Base-by-base conservation (phyloP, 1,139 yeast species). In the Saccharomyces uvarum region DNA sequence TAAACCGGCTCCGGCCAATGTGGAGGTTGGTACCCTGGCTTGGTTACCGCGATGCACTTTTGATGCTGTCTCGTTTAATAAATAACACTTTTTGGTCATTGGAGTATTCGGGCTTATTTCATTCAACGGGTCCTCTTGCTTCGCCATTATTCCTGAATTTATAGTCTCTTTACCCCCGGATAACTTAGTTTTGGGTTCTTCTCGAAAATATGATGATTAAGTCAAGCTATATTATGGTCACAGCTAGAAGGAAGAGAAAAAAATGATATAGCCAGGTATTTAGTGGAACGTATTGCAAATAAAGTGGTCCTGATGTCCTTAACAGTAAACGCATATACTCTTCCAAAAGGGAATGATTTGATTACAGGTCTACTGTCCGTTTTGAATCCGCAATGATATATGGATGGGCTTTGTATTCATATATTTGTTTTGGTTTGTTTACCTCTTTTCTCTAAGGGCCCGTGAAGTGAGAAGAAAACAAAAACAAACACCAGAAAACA, bases 51-150 rank as follows among this genome's bases (percentile, higher is more conserved):
- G 41, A 21, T 48, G 19, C 9, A 28, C 21, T 47, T 48, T 24
- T 38, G 13, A 3, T 9, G 14, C n/a, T 5, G 44, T 38, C n/a
- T 38, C 44, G 44, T 38, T 38, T 19, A 19, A 38, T 19, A 11
- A 19, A 9, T 38, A 19, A 19, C 21, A 16, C 6, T 38, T 38
- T 11, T 19, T 38, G 5, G 44, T 16, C 44, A 38, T 32, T 11
- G 63, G 61, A 9, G 63, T 59, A 51, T 64, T 64, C 53, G 61
- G 51, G 51, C 61, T 62, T 19, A 65, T 52, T 53, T 64, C 68
- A 56, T 54, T 59, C 46, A 65, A 53, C 28, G 66, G 63, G 29
- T 59, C 66, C 33, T 62, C 61, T 16, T 51, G 54, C 44, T 56
- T 60, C 9, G 61, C 54, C 66, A 63, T 63, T 13, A 51, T 53